A percentile compares a stretch with the other conserved stretches of the same genome.
phyloP scores from a whole-genome alignment of 768 basidiomycete species.

The Trametes coccinea region DNA sequence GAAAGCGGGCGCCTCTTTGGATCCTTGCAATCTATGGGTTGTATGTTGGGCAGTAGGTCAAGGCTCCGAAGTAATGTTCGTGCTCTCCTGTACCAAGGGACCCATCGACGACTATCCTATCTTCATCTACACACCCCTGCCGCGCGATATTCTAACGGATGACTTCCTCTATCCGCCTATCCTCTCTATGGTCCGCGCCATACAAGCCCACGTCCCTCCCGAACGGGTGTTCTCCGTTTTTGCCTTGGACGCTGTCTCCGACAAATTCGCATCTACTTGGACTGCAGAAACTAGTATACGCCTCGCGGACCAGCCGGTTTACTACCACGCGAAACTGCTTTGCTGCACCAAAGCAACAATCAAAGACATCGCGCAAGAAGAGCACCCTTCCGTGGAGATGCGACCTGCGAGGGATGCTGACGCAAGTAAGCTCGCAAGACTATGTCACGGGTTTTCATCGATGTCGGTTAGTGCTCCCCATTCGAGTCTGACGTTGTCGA shows the following conservation, averaged over 20 bases:
- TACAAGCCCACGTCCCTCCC: conserved; percentile 38
- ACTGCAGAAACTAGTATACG: conserved; percentile 43
- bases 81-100: conserved; percentile 61
- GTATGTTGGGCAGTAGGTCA: conserved; percentile 20
- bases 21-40: conserved; percentile 33
- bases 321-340: conserved; percentile 62
- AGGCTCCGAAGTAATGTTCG: conserved; percentile 41
- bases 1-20: neutral
- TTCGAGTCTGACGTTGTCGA: neutral
- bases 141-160: conserved; percentile 33
- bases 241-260: conserved; percentile 48
- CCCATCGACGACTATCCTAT: conserved; percentile 61
- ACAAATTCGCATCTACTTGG: conserved; percentile 52
- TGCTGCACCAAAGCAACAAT: conserved; percentile 50
- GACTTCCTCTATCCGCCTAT: conserved; percentile 44
- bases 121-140: conserved; percentile 50
- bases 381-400: conserved; percentile 34
- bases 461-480: conserved; percentile 49
- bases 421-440: conserved; percentile 37
- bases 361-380: conserved; percentile 18
- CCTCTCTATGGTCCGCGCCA: conserved; percentile 39
- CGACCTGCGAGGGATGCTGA: conserved; percentile 46
- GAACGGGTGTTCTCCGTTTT: conserved; percentile 68
- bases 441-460: conserved; percentile 58
- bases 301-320: conserved; percentile 40